Evolutionary conservation across 495 filamentous ascomycete genomes (phyloP).

Genomic region (Hamigera avellanea): DNA sequence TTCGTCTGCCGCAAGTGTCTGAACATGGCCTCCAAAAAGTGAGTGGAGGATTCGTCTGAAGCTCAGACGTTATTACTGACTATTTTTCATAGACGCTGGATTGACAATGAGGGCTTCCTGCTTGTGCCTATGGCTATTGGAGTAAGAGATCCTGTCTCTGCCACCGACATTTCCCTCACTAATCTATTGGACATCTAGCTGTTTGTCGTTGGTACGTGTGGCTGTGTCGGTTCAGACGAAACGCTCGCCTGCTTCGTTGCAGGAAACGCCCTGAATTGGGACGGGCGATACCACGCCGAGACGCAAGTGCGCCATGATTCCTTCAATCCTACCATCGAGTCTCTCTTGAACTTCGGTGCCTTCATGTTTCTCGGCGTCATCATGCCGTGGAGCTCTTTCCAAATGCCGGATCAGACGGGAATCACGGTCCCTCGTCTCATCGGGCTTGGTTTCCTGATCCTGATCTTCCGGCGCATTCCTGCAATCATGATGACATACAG

Average conservation of each 20-base stretch:
- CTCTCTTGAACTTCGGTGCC: constrained; percentile 23
- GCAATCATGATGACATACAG: constrained; percentile 25
- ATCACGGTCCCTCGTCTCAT: constrained; percentile 21
- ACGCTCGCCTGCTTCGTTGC: constrained; percentile 30
- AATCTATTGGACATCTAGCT: constrained; percentile 9
- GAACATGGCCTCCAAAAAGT: constrained; percentile 17
- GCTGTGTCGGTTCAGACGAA: constrained; percentile 28
- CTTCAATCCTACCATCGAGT: constrained; percentile 25
- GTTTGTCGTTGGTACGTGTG: constrained; percentile 28
- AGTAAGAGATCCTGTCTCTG: constrained; percentile 11
- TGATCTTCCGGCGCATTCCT: constrained; percentile 27
- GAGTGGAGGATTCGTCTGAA: not conserved
- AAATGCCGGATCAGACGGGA: constrained; percentile 16
- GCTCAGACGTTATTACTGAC: not conserved
- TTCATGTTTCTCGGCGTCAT: constrained; percentile 35
- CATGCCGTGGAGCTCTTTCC: constrained; percentile 27
- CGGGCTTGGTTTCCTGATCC: constrained; percentile 18
- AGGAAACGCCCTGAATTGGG: constrained; percentile 28
- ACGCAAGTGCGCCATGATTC: constrained; percentile 25
- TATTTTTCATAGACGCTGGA: constrained; percentile 15
- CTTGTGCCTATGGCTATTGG: constrained; percentile 22
- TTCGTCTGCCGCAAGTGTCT: constrained; percentile 19
- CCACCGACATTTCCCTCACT: too few species aligned
- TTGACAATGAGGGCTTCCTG: constrained; percentile 23
- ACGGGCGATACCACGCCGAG: constrained; percentile 23